Conservation (phyloP, 257 asterid genomes). For the Penstemon eatonii region DNA sequence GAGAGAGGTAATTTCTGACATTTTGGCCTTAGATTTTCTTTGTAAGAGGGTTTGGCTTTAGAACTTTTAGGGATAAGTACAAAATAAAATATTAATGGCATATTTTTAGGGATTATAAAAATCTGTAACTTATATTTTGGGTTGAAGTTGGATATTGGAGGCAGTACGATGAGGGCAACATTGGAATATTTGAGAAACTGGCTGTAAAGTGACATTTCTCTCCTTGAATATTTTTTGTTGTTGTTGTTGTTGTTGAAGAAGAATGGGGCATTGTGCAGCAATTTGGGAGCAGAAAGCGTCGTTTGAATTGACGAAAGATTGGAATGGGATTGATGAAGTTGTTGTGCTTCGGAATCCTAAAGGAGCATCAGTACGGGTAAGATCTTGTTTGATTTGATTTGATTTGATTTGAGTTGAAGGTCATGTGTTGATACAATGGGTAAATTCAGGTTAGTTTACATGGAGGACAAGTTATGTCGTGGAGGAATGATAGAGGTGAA, state of each 20-base stretch:
- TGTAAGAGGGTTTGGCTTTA: conserved; percentile 33
- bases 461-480: conserved; percentile 90
- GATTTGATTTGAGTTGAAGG: neutral
- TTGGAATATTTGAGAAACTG: conserved; percentile 31
- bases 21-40: conserved; percentile 17
- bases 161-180: conserved; percentile 31
- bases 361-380: conserved; percentile 86
- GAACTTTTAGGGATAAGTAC: conserved; percentile 27
- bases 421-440: neutral
- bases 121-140: conserved; percentile 16
- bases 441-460: conserved; percentile 72
- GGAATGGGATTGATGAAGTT: conserved; percentile 89
- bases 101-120: too few species aligned
- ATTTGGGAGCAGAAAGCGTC: conserved; percentile 77
- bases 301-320: conserved; percentile 68
- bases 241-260: conserved; percentile 11
- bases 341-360: conserved; percentile 68
- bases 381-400: conserved; percentile 33
- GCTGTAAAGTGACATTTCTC: conserved; percentile 30
- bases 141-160: conserved; percentile 30
- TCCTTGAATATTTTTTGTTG: conserved; percentile 5
- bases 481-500: conserved; percentile 92
- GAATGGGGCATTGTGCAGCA: conserved; percentile 86
- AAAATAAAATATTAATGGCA: too few species aligned
- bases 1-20: conserved; percentile 10